Evolutionary conservation across 805 yeast species (phyloP).

Genomic region (Candida mattraensis): DNA sequence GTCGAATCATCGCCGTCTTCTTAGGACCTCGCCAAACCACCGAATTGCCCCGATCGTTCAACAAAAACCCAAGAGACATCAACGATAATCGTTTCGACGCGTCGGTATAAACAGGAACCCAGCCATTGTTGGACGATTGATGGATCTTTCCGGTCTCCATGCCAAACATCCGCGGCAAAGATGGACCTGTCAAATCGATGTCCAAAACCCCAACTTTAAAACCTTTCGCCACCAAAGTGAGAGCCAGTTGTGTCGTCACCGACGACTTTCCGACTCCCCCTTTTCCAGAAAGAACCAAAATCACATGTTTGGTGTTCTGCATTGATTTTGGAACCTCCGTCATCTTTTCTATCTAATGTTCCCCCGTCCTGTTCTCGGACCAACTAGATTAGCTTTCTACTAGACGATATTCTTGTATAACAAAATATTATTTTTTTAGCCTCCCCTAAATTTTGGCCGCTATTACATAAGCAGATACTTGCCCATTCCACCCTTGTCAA

Average conservation of each 20-base stretch:
- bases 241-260: constrained; percentile 89
- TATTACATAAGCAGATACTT: no score
- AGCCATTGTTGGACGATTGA: constrained; percentile 83
- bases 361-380: no score
- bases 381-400: constrained; percentile 11
- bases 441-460: no score
- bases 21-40: constrained; percentile 99
- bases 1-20: constrained; percentile 96
- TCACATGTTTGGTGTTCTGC: constrained; percentile 64
- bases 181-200: constrained; percentile 95
- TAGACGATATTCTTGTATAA: background rate
- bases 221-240: constrained; percentile 71
- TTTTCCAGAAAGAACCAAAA: constrained; percentile 86
- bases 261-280: constrained; percentile 99
- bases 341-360: no score
- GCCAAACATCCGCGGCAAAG: constrained; percentile 95
- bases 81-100: constrained; percentile 50
- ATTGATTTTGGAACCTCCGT: constrained; percentile 31
- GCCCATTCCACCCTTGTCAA: no score
- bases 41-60: constrained; percentile 81
- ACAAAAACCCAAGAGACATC: constrained; percentile 86
- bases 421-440: constrained; percentile 2
- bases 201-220: constrained; percentile 91
- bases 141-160: constrained; percentile 76
- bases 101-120: constrained; percentile 82